Evolutionary conservation across 352 stramenopile genomes (phyloP).

Genomic region (Globisporangium carolinianum): DNA sequence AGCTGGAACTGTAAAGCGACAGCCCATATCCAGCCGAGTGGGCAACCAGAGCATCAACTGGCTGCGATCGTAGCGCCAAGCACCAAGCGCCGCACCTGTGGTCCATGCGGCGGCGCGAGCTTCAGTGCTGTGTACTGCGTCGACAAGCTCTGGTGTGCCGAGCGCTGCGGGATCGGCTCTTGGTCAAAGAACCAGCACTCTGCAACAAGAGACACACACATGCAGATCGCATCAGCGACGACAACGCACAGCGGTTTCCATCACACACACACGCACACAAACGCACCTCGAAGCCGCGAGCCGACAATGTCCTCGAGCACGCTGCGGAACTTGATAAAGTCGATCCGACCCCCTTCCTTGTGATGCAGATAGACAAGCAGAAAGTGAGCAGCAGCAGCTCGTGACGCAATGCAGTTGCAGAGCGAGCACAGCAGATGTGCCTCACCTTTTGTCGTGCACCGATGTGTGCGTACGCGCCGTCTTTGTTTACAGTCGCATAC

Average conservation of each 20-base stretch:
- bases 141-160: conserved; percentile 23
- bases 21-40: too few relatives aligned
- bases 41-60: neutral
- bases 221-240: neutral
- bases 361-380: neutral
- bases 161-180: conserved; percentile 40
- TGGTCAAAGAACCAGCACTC: conserved; percentile 88
- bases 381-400: neutral
- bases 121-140: conserved; percentile 64
- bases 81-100: conserved; percentile 33
- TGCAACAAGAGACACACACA: conserved; percentile 12
- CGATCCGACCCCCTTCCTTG: conserved; percentile 47
- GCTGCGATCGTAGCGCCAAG: neutral
- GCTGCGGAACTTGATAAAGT: conserved; percentile 63
- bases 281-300: conserved; percentile 43
- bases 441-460: conserved; percentile 42
- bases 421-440: too few relatives aligned
- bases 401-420: neutral
- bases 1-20: conserved; percentile 61
- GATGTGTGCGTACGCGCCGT: conserved; percentile 67
- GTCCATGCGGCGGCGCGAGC: conserved; percentile 59
- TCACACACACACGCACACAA: neutral
- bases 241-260: neutral
- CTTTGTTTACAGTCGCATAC: conserved; percentile 13
- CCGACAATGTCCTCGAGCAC: conserved; percentile 41